phyloP scores from a whole-genome alignment of 257 asterid species.

The Verbascum thapsus region DNA sequence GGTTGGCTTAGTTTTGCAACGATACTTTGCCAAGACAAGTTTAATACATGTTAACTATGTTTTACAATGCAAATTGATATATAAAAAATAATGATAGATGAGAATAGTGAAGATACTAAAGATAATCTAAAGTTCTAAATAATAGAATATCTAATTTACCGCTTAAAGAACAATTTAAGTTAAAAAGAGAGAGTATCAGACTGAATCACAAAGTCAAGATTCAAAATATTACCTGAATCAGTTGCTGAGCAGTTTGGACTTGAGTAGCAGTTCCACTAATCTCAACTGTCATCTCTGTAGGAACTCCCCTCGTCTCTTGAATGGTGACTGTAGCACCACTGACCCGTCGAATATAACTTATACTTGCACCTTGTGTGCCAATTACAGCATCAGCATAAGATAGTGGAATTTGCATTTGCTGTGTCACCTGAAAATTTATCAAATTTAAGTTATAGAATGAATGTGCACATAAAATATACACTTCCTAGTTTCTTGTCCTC shows the following conservation, averaged over 20 bases:
- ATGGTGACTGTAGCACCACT: constrained; percentile 96
- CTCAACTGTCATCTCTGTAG: constrained; percentile 97
- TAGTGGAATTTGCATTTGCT: constrained; percentile 87
- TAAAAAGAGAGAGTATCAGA: no score
- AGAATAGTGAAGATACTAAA: no score
- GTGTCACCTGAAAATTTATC: constrained; percentile 57
- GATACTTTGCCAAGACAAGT: no score
- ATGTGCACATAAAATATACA: neutral
- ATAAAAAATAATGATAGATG: no score
- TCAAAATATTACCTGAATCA: constrained; percentile 69
- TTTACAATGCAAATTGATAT: no score
- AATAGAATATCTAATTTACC: no score
- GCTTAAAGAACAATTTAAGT: no score
- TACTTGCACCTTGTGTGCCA: constrained; percentile 87
- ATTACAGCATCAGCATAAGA: constrained; percentile 96
- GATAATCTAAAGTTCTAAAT: no score
- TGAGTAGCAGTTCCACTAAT: constrained; percentile 91
- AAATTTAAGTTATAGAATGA: constrained; percentile 21
- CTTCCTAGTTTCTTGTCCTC: neutral
- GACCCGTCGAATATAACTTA: constrained; percentile 87
- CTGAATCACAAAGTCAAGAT: neutral
- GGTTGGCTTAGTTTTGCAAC: no score
- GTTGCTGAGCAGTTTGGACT: constrained; percentile 92
- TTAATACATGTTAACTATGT: no score
- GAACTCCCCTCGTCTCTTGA: constrained; percentile 93